Evolutionary conservation across 106 monocot genomes (phyloP).

Genomic region (Iris macrosiphon): DNA sequence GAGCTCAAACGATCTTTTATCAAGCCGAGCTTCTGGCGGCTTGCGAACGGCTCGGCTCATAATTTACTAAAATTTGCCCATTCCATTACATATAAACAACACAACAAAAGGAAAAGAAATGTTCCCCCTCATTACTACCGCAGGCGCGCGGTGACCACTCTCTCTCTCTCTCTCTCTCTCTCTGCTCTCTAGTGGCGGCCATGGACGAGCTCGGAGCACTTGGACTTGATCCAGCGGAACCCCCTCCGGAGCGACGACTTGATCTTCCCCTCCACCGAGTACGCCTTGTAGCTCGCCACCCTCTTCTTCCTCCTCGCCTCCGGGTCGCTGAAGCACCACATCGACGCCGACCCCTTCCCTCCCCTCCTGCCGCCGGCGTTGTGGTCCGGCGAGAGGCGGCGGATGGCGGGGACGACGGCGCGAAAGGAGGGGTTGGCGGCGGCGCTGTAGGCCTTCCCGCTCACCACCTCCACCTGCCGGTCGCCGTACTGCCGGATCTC

Average conservation of each 20-base stretch:
- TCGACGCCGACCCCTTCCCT: background rate
- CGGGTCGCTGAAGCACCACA: constrained; percentile 45
- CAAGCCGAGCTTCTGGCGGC: too few species aligned
- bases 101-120: too few species aligned
- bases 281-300: constrained; percentile 56
- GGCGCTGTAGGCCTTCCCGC: constrained; percentile 8
- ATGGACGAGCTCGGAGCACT: constrained; percentile 31
- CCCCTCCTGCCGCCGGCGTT: background rate
- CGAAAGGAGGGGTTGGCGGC: background rate
- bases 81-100: too few species aligned
- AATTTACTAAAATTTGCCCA: too few species aligned
- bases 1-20: too few species aligned
- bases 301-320: constrained; percentile 50
- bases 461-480: constrained; percentile 5
- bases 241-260: constrained; percentile 42
- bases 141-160: too few species aligned
- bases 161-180: too few species aligned
- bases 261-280: constrained; percentile 56
- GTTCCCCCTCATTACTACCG: too few species aligned
- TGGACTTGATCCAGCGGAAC: constrained; percentile 42
- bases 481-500: background rate
- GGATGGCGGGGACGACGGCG: background rate
- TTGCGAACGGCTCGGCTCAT: too few species aligned
- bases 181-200: too few species aligned
- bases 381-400: background rate